These are phyloP conservation scores for Litsea cubeba DNA, from an alignment of 164 flowering plant genomes.

Conservation along the genomic window DNA sequence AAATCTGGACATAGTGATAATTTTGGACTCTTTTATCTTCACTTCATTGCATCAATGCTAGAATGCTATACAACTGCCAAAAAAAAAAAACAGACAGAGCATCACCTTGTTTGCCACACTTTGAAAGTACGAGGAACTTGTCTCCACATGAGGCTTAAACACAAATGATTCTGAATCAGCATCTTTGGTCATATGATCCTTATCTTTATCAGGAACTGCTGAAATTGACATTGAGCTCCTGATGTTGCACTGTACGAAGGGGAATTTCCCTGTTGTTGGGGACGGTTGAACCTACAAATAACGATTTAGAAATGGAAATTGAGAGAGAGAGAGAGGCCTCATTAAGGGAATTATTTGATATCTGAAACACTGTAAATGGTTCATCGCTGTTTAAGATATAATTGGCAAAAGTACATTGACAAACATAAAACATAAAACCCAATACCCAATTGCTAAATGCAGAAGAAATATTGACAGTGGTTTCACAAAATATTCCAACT, in stretches of 20 bases:
- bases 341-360: too few species aligned
- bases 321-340: too few species aligned
- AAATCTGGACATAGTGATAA: neutral
- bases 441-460: too few species aligned
- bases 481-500: too few species aligned
- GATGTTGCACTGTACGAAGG: conserved; percentile 27
- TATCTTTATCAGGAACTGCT: conserved; percentile 32
- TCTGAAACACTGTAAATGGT: too few species aligned
- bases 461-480: too few species aligned
- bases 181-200: conserved; percentile 41
- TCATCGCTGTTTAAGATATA: too few species aligned
- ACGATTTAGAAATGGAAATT: neutral
- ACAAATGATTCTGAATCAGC: conserved; percentile 45
- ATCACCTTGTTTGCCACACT: conserved; percentile 37
- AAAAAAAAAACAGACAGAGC: neutral
- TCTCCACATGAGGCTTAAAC: conserved; percentile 56
- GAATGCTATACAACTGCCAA: neutral
- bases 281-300: conserved; percentile 71
- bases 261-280: conserved; percentile 81
- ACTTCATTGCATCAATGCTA: neutral
- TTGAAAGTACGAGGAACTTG: conserved; percentile 30
- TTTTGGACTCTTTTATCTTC: neutral
- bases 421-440: too few species aligned
- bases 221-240: conserved; percentile 23
- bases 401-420: too few species aligned